Conservation (phyloP, 352 stramenopile genomes). For the Pythium pyrilobum region DNA sequence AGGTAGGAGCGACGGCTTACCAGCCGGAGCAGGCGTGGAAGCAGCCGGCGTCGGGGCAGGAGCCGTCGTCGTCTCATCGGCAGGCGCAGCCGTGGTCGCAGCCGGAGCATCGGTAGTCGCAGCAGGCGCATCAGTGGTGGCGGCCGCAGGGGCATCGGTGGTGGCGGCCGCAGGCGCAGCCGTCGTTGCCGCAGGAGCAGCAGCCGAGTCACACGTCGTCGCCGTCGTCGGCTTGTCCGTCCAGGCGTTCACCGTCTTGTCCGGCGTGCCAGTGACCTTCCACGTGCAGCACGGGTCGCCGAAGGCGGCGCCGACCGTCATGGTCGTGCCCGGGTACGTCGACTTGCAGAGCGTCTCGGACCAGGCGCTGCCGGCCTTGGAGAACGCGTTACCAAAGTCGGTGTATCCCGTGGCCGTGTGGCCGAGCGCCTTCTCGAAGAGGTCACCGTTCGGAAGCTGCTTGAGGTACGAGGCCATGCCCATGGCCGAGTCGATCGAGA, state of each 20-base stretch:
- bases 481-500: slow-evolving; percentile 70
- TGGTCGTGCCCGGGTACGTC: slow-evolving; percentile 29
- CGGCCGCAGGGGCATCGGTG: not conserved
- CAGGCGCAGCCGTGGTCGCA: not conserved
- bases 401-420: slow-evolving; percentile 26
- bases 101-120: not conserved
- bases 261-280: slow-evolving; percentile 13
- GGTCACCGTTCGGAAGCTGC: slow-evolving; percentile 36
- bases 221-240: slow-evolving; percentile 4
- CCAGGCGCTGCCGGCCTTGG: slow-evolving; percentile 24
- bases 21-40: not conserved
- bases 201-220: slow-evolving; percentile 1
- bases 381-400: slow-evolving; percentile 33
- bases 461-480: slow-evolving; percentile 21
- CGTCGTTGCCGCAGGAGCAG: not conserved
- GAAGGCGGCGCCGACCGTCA: slow-evolving; percentile 45
- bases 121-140: not conserved
- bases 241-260: slow-evolving; percentile 7
- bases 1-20: not conserved
- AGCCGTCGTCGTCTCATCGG: not conserved
- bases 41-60: not conserved
- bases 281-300: slow-evolving; percentile 50
- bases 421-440: slow-evolving; percentile 29
- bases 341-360: slow-evolving; percentile 26
- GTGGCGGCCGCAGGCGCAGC: not conserved